A percentile compares a stretch with the other conserved stretches of the same genome.
Evolutionary conservation across 2,329 filamentous ascomycete genomes (phyloP).

Genomic region (Penicillium psychrosexuale): DNA sequence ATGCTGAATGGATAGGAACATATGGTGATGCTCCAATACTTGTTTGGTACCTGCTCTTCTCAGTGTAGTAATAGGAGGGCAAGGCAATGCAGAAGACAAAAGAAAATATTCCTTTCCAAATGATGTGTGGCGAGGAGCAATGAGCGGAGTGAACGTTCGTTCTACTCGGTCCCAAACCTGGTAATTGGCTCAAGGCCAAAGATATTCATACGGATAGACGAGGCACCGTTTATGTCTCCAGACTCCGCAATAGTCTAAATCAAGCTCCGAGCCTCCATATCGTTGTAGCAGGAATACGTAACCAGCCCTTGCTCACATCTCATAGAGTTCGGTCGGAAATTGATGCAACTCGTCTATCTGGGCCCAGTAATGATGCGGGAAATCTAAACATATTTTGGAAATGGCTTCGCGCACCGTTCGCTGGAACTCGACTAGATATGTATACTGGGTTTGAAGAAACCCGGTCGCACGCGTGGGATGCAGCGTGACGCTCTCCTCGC

Average conservation of each 20-base stretch:
- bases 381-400: conserved; percentile 45
- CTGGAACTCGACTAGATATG: conserved; percentile 21
- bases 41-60: too few species aligned
- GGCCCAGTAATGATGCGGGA: conserved; percentile 46
- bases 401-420: conserved; percentile 41
- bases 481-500: not conserved
- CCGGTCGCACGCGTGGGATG: conserved; percentile 20
- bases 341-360: conserved; percentile 35
- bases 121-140: conserved; percentile 34
- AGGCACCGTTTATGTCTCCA: too few species aligned
- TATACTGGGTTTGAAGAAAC: conserved; percentile 19
- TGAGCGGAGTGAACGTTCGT: conserved; percentile 34
- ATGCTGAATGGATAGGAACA: too few species aligned
- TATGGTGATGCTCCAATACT: too few species aligned
- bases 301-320: conserved; percentile 45
- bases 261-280: too few species aligned
- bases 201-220: too few species aligned
- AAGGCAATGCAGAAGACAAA: too few species aligned
- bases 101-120: too few species aligned
- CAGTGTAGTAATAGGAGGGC: too few species aligned
- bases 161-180: too few species aligned
- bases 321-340: conserved; percentile 44
- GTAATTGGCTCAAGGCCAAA: too few species aligned
- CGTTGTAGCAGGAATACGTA: conserved; percentile 40
- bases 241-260: too few species aligned